Evolutionary conservation across 108 stramenopile species (phyloP), one percentile per base, ranked within the genome.

Genomic region (Skeletonema grethae): DNA sequence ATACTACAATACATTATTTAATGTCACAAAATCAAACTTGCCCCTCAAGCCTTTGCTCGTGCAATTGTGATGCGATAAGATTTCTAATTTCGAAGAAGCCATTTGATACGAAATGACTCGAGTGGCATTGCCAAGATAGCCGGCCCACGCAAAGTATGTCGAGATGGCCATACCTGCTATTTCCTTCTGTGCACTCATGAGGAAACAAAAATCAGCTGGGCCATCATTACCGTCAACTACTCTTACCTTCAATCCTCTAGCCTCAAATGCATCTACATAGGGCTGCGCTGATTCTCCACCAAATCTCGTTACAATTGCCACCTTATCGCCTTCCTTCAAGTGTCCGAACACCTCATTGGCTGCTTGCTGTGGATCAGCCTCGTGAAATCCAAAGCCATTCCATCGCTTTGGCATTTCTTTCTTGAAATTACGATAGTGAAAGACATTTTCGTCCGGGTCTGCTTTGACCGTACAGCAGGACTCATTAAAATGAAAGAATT

Each of bases 141-240:
- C 83, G 1, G 89, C 85, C 82, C 85, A 79, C 5, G 41, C 3
- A 10, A 80, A 63, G 69, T 67, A 90, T 13, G 85, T 85, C 10
- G 89, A 90, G 24, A 25, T 62, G 9, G 69, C 53, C 15, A 24
- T 38, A 20, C 89, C 89, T 4, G 85, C 67, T 18, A 87, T 18
- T 69, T 83, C 78, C 58, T 85, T 82, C 53, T 75, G 32, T 10
- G 90, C 73, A 12, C 31, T 34, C 46, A 71, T 63, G n/a, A 88
- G 39, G 48, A 88, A 85, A 34, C 90, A 91, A 82, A 91, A 90
- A 61, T 91, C 90, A 45, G 85, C 75, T 41, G 82, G 39, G 25
- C 59, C 74, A n/a, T 53, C 61, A 45, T 80, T 79, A 18, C 61
- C 75, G 8, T 38, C 36, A 2, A 86, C 45, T 3, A 85, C n/a